phyloP scores from a whole-genome alignment of 495 filamentous ascomycete species.

The Aspergillus incahuasiensis region DNA sequence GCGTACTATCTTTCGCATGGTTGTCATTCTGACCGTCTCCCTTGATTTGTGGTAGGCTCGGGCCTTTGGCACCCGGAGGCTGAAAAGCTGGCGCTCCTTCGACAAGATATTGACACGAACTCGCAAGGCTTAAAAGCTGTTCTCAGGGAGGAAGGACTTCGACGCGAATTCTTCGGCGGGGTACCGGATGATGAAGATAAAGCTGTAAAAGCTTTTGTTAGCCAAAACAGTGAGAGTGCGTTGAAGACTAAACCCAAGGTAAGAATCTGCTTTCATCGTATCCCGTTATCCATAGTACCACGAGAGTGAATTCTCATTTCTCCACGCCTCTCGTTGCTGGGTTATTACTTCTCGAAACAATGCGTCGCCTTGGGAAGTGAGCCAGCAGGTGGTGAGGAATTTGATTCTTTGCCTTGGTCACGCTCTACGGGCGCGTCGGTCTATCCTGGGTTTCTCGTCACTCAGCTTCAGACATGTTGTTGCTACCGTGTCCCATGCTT shows the following conservation, averaged over 20 bases:
- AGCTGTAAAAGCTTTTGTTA: constrained; percentile 63
- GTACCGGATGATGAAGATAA: constrained; percentile 52
- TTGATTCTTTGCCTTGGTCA: not conserved
- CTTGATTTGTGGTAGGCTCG: constrained; percentile 52
- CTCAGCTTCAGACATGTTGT: not conserved
- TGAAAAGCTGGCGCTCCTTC: constrained; percentile 55
- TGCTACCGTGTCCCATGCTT: not conserved
- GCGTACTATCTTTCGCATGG: not conserved
- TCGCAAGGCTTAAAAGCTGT: constrained; percentile 62
- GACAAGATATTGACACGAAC: constrained; percentile 67
- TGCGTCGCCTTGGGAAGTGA: not conserved
- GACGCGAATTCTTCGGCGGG: constrained; percentile 58
- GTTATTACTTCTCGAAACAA: not conserved
- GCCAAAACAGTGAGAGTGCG: constrained; percentile 61
- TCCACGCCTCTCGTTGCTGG: not conserved
- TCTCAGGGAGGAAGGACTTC: constrained; percentile 53
- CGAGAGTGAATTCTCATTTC: not conserved
- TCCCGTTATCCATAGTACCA: not conserved
- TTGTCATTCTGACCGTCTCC: not conserved
- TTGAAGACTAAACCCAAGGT: constrained; percentile 86
- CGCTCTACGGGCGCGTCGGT: not conserved
- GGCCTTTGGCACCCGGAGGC: constrained; percentile 75
- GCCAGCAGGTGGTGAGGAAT: not conserved
- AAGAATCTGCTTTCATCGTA: constrained; percentile 20
- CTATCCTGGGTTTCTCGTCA: not conserved